Evolutionary conservation across 2,329 filamentous ascomycete species (phyloP).

Genomic region (Alternaria postmessia): DNA sequence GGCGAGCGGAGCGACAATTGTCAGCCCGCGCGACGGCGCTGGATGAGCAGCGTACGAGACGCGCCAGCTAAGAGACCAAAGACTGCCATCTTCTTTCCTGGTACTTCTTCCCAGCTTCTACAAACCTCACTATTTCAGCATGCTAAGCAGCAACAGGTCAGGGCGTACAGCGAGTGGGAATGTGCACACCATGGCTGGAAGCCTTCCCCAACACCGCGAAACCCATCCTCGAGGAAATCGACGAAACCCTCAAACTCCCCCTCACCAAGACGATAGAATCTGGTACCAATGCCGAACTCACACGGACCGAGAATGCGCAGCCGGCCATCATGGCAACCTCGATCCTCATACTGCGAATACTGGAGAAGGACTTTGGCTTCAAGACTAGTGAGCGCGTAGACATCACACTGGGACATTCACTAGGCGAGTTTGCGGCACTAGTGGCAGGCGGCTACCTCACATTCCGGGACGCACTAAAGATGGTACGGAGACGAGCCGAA

Average conservation of each 20-base stretch:
- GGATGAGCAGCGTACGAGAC: conserved; percentile 41
- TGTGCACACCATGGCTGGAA: conserved; percentile 85
- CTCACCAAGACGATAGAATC: conserved; percentile 80
- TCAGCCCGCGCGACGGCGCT: conserved; percentile 24
- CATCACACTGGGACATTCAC: conserved; percentile 85
- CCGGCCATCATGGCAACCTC: conserved; percentile 97
- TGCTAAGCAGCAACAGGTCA: conserved; percentile 66
- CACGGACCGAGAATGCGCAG: conserved; percentile 85
- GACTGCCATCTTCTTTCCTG: conserved; percentile 52
- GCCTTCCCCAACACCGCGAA: conserved; percentile 81
- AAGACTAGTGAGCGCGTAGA: conserved; percentile 74
- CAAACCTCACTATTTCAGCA: not conserved
- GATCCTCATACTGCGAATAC: conserved; percentile 84
- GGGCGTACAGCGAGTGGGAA: conserved; percentile 87
- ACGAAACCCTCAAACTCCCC: conserved; percentile 75
- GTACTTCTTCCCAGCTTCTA: conserved; percentile 23
- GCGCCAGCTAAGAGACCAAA: conserved; percentile 40
- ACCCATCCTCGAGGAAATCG: conserved; percentile 85
- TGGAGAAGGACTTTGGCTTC: conserved; percentile 87
- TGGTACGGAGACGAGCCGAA: conserved; percentile 80
- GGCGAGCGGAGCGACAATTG: conserved; percentile 18
- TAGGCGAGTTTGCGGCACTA: conserved; percentile 92
- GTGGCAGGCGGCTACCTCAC: conserved; percentile 82
- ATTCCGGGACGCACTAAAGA: conserved; percentile 77
- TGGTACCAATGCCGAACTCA: conserved; percentile 79